phyloP scores from a whole-genome alignment of 2,329 filamentous ascomycete species.

The Paraphaeosphaeria sporulosa region DNA sequence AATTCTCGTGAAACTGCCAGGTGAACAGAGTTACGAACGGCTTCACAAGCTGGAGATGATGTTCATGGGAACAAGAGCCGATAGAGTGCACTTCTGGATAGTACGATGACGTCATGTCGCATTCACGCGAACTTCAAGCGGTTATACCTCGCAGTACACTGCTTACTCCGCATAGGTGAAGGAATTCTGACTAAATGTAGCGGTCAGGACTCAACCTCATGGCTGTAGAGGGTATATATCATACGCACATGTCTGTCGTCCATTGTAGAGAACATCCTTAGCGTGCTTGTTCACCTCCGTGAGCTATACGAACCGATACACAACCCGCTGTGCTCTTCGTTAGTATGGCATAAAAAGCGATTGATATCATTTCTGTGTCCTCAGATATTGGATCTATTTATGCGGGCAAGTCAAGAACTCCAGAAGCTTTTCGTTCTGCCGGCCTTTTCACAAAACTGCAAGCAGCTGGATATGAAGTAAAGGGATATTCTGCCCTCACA shows the following conservation, averaged over 20 bases:
- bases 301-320: too few species aligned
- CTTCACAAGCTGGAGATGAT: too few species aligned
- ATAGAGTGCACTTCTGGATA: too few species aligned
- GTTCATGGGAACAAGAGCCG: too few species aligned
- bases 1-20: too few species aligned
- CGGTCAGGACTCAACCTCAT: neutral
- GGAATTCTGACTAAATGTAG: neutral
- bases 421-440: constrained; percentile 18
- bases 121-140: too few species aligned
- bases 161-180: neutral
- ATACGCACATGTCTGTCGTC: neutral
- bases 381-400: constrained; percentile 26
- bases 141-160: too few species aligned
- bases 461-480: constrained; percentile 10
- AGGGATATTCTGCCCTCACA: constrained; percentile 11
- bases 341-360: neutral
- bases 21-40: too few species aligned
- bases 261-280: neutral
- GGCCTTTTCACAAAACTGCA: constrained; percentile 16
- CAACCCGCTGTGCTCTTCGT: neutral
- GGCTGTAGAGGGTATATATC: neutral
- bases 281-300: too few species aligned
- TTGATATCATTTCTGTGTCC: constrained; percentile 20
- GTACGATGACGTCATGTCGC: too few species aligned
- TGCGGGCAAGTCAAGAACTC: constrained; percentile 24